Percentiles rank a stretch among this genome's conserved stretches.
Conservation (phyloP, 257 asterid species). For the Salvia splendens region DNA sequence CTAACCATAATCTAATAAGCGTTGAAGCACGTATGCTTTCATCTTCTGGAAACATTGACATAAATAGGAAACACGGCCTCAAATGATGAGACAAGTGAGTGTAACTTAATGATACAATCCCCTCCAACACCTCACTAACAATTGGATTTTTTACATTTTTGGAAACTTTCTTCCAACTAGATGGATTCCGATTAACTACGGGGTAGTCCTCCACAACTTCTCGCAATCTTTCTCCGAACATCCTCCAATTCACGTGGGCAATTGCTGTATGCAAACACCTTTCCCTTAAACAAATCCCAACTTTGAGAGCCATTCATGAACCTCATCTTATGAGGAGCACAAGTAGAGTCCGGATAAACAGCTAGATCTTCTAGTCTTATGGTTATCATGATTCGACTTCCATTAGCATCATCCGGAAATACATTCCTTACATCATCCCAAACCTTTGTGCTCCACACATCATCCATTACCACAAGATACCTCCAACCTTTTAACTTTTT, state of each 20-base stretch:
- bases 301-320: not conserved
- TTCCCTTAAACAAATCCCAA: constrained; percentile 2
- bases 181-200: not conserved
- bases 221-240: too few relatives aligned
- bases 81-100: constrained; percentile 22
- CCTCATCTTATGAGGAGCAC: not conserved
- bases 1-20: constrained; percentile 7
- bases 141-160: not conserved
- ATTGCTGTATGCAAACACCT: not conserved
- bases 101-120: constrained; percentile 23
- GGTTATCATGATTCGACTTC: too few relatives aligned
- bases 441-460: not conserved
- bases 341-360: not conserved
- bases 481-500: not conserved
- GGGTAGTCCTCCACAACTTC: too few relatives aligned
- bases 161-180: not conserved
- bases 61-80: constrained; percentile 16
- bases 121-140: not conserved
- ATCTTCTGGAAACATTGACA: constrained; percentile 11
- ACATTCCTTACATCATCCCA: too few relatives aligned
- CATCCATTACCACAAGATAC: constrained; percentile 22
- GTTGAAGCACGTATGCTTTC: not conserved
- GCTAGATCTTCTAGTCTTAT: not conserved
- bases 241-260: not conserved
- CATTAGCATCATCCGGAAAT: too few relatives aligned